A percentile compares a stretch with the other conserved stretches of the same genome.
These are phyloP conservation scores for Aleurites moluccanus DNA, from an alignment of 441 rosid genomes.

Conservation along the genomic window DNA sequence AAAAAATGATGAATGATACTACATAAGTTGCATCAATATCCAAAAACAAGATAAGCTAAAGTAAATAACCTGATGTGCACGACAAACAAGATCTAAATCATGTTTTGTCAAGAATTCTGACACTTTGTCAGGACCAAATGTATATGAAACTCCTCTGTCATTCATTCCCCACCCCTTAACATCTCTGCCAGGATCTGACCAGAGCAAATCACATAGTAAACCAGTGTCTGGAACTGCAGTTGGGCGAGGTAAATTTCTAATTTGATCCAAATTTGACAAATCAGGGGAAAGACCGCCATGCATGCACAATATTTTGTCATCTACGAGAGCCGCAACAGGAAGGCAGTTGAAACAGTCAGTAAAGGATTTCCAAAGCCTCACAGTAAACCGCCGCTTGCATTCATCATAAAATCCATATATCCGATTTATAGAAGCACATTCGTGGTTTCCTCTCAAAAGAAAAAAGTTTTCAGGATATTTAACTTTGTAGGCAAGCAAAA, in stretches of 20 bases:
- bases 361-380: conserved; percentile 83
- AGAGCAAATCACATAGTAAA: conserved; percentile 84
- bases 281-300: conserved; percentile 97
- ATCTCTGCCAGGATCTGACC: conserved; percentile 95
- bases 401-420: conserved; percentile 92
- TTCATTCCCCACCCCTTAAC: conserved; percentile 91
- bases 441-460: conserved; percentile 85
- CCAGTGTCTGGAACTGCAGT: conserved; percentile 79
- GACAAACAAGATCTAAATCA: conserved; percentile 89
- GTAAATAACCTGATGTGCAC: conserved; percentile 87
- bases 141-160: conserved; percentile 89
- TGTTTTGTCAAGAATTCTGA: conserved; percentile 69
- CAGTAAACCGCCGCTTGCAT: conserved; percentile 85
- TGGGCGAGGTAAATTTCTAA: conserved; percentile 72
- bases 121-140: conserved; percentile 87
- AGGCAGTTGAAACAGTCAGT: conserved; percentile 89
- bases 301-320: conserved; percentile 91
- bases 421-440: conserved; percentile 85
- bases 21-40: neutral
- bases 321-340: conserved; percentile 86
- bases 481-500: conserved; percentile 83
- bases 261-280: conserved; percentile 63
- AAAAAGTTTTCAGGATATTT: conserved; percentile 92
- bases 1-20: conserved; percentile 17
- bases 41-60: neutral